Base-by-base conservation (phyloP, 1,284 basidiomycete species). In the Sporisorium iseilematis-ciliati region DNA sequence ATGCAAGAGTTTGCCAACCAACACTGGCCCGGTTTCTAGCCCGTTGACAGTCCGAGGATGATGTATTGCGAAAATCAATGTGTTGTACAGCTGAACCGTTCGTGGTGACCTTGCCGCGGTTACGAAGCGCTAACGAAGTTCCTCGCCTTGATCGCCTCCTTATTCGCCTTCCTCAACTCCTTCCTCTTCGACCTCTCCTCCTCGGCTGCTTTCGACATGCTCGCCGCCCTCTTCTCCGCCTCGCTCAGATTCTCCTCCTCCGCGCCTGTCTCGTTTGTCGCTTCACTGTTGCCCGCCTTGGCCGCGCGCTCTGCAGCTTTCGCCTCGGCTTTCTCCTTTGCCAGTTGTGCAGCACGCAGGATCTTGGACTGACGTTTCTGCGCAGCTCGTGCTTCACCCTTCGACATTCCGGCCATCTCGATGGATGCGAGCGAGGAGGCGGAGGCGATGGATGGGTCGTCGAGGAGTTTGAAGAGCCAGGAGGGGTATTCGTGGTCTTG, bases 401-500 rank as follows among this genome's bases (percentile, higher is more conserved):
- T 83, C 3, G 77, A 79, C 78, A 83, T 78, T 29, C 79, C 79
- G 1, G 78, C 81, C 50, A 78, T 77, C 42, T 79, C 80, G 40
- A 79, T 75, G 18, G 75, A 75, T 10, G 74, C 65, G 12, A 82
- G 66, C 14, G 79, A 73, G 8, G 79, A 79, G 12, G 65, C 61
- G 12, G 73, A 68, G 2, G 67, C 61, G 45, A 77, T 73, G 7
- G 74, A 71, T 0, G 80, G 73, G 43, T 81, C 80, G 31, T 83
- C 84, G 10, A 93, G 86, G 46, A 95, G 84, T 23, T 88, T 91
- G 93, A 94, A 97, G 48, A 97, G 86, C 95, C 95, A 97, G 4
- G 89, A 84, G 1, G 95, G 95, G 85, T 97, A 97, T 79, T 92
- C 90, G 41, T 92, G 90, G 86, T 97, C 95, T 3, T 92, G 88